These are phyloP conservation scores for Papiliotrema flavescens DNA, from an alignment of 1,284 basidiomycete species.

Conservation along the genomic window DNA sequence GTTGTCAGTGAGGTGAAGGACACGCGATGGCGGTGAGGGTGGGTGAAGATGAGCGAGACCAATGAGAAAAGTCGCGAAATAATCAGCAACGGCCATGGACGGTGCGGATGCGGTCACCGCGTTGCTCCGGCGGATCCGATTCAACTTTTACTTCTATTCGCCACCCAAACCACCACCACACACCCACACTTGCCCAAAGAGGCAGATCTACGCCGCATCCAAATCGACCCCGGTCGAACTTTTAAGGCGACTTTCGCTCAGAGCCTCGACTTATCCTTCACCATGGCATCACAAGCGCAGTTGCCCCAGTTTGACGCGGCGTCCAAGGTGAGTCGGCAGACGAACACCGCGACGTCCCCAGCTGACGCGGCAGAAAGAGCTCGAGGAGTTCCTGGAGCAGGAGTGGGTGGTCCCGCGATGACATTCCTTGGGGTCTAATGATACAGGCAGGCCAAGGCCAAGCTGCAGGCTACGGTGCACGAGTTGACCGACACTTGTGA, in stretches of 20 bases:
- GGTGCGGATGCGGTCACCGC: no score
- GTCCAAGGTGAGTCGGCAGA: constrained; percentile 58
- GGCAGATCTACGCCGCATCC: no score
- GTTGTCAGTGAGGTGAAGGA: background rate
- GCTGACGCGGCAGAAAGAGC: constrained; percentile 64
- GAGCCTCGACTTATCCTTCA: background rate
- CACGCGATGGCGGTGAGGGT: background rate
- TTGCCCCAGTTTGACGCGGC: constrained; percentile 67
- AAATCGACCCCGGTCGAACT: no score
- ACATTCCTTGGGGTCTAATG: background rate
- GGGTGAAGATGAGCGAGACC: background rate
- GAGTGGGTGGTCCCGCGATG: constrained; percentile 50
- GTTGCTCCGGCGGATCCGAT: background rate
- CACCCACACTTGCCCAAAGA: no score
- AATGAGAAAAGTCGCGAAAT: background rate
- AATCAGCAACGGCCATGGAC: no score
- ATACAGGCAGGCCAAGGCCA: constrained; percentile 68
- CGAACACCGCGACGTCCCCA: background rate
- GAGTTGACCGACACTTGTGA: constrained; percentile 48
- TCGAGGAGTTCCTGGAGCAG: constrained; percentile 75
- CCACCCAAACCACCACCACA: background rate
- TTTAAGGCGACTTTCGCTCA: background rate
- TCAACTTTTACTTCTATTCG: background rate
- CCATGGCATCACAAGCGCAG: constrained; percentile 28
- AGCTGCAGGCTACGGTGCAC: constrained; percentile 60